These are phyloP conservation scores for Phytophthora sp. DNA, from an alignment of 352 stramenopile species.

Conservation along the genomic window DNA sequence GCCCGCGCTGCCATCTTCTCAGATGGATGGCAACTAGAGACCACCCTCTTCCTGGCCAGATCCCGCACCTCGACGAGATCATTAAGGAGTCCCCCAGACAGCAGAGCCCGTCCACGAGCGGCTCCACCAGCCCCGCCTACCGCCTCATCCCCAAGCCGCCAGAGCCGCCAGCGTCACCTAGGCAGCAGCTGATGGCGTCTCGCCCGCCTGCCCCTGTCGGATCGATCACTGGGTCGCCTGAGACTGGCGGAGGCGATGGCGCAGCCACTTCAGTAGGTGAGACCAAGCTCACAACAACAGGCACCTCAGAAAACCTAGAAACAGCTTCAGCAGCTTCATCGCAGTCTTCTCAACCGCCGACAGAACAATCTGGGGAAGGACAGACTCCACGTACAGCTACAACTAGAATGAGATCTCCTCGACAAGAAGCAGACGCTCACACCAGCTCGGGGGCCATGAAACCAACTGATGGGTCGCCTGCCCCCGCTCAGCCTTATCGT, in stretches of 20 bases:
- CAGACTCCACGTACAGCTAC: constrained; percentile 6
- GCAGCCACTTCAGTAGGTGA: background rate
- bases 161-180: constrained; percentile 15
- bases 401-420: constrained; percentile 12
- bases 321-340: background rate
- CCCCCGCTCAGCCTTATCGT: constrained; percentile 18
- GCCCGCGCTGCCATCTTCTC: constrained; percentile 17
- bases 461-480: constrained; percentile 4
- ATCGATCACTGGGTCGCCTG: background rate
- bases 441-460: background rate
- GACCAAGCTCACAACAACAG: background rate
- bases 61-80: constrained; percentile 21
- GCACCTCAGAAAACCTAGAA: background rate
- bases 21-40: constrained; percentile 40
- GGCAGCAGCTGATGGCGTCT: constrained; percentile 20
- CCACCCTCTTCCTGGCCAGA: constrained; percentile 31
- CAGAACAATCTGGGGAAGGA: background rate
- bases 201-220: constrained; percentile 19
- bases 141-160: constrained; percentile 18
- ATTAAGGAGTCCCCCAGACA: constrained; percentile 22
- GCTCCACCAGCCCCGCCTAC: constrained; percentile 21
- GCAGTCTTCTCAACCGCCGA: background rate
- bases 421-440: background rate
- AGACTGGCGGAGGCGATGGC: background rate
- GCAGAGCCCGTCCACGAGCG: constrained; percentile 13